Evolutionary conservation across 305 asterid species (phyloP).

Genomic region (Fraxinus floribunda): DNA sequence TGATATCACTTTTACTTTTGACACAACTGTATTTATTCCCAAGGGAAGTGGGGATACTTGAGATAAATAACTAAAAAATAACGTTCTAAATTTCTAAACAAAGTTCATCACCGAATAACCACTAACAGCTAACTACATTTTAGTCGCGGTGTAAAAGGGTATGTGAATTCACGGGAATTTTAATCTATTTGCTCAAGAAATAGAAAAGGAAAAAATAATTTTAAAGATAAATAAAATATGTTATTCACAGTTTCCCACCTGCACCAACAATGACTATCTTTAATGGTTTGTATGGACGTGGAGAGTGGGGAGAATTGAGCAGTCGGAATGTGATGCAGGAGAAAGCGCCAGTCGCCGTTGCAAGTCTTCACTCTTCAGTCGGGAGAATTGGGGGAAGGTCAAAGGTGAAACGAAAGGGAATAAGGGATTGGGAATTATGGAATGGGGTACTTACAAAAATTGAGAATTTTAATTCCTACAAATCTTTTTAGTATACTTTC

Average conservation of each 20-base stretch:
- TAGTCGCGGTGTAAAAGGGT: background rate
- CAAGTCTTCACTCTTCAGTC: no score
- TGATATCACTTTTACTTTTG: background rate
- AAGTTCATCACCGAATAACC: background rate
- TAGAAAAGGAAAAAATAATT: background rate
- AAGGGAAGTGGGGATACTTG: background rate
- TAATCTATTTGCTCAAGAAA: background rate
- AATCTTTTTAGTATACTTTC: no score
- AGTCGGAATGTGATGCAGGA: no score
- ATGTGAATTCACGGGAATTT: background rate
- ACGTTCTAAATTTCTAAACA: conserved; percentile 21
- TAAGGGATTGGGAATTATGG: no score
- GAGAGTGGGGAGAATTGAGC: conserved; percentile 25
- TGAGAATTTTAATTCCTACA: no score
- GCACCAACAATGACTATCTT: conserved; percentile 93
- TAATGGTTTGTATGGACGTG: conserved; percentile 76
- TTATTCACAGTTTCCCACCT: conserved; percentile 39
- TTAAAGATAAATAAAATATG: background rate
- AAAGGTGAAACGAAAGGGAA: no score
- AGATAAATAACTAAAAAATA: background rate
- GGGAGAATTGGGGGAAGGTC: no score
- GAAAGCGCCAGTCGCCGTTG: no score
- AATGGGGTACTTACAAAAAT: no score
- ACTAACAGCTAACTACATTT: background rate
- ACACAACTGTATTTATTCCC: background rate